Base-by-base conservation (phyloP, 2,329 filamentous ascomycete genomes). In the Phyllosticta ampelicida region DNA sequence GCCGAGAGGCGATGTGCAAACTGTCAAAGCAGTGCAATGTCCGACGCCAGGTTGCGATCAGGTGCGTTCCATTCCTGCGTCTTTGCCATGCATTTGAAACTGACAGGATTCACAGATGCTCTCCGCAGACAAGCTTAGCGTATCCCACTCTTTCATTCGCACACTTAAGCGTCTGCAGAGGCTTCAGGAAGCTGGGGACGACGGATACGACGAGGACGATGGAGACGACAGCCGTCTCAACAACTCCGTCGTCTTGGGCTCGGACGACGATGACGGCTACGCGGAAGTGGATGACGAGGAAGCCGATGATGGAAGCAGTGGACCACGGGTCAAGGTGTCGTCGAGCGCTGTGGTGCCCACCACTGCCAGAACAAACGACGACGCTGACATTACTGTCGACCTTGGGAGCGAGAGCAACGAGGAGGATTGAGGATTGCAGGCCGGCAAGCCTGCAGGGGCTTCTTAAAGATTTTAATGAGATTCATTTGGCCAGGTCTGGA, bases 111-210 rank as follows among this genome's bases (percentile, higher is more conserved):
- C 2, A 36, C 55, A 73, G 70, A 66, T 67, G 60, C 64, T 74
- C 13, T 67, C 66, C 13, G 54, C 53, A 2, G 48, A 62, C 9
- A 69, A 72, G 49, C 62, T 74, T 2, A 60, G 61, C n/a, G 54
- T 60, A 8, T 69, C 73, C 51, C 56, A 62, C 8, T 61, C 71
- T n/a, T 61, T 73, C 50, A 61, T 69, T 21, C 66, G 70, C n/a
- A 72, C 69, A 58, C 71, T 74, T 53, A 65, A 63, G 21, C 70
- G 72, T 29, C 66, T 74, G 59, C 68, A 71, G 60, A 56, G 63
- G 44, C 63, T 63, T 11, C 66, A 69, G 51, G 57, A 59, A 9
- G 64, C 64, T 28, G 62, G 61, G 49, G 30, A 55, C n/a, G 56
- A 56, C 9, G 66, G 61, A 1, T 64, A 66, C 10, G 63, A 65